These are phyloP conservation scores for Colletotrichum nymphaeae DNA, from an alignment of 2,329 filamentous ascomycete species.

Conservation along the genomic window DNA sequence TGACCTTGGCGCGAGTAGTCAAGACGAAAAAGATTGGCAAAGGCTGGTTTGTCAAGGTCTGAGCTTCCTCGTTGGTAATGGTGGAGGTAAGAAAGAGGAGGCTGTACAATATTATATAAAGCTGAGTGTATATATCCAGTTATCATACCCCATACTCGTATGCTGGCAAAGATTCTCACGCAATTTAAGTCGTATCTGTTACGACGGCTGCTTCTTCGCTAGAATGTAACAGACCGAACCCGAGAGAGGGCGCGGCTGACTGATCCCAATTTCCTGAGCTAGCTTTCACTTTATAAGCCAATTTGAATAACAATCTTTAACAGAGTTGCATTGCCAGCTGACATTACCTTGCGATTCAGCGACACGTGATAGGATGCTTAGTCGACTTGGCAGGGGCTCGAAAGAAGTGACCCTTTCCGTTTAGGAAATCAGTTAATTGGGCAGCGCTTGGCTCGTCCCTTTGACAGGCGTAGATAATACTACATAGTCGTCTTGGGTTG, in stretches of 20 bases:
- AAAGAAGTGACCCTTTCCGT: background rate
- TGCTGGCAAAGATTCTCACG: background rate
- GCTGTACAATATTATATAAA: background rate
- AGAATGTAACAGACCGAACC: background rate
- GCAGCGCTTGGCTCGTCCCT: background rate
- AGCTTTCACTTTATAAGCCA: background rate
- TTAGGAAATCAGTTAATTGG: background rate
- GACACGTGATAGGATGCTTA: background rate
- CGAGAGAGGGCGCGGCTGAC: background rate
- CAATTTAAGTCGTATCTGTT: background rate
- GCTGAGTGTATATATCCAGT: no score
- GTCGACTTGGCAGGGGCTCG: background rate
- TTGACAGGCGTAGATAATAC: background rate
- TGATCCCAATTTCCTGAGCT: background rate
- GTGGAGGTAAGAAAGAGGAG: no score
- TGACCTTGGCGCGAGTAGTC: slow-evolving; percentile 51
- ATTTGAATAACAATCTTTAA: background rate
- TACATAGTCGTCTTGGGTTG: background rate
- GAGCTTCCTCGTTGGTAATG: background rate
- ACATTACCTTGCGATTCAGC: background rate
- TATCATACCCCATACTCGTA: no score
- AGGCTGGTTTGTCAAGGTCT: slow-evolving; percentile 55
- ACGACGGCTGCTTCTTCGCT: background rate
- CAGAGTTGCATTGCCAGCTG: background rate
- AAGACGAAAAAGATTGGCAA: slow-evolving; percentile 50